phyloP scores from a whole-genome alignment of 345 rosid genomes.

The Corchorus olitorius region DNA sequence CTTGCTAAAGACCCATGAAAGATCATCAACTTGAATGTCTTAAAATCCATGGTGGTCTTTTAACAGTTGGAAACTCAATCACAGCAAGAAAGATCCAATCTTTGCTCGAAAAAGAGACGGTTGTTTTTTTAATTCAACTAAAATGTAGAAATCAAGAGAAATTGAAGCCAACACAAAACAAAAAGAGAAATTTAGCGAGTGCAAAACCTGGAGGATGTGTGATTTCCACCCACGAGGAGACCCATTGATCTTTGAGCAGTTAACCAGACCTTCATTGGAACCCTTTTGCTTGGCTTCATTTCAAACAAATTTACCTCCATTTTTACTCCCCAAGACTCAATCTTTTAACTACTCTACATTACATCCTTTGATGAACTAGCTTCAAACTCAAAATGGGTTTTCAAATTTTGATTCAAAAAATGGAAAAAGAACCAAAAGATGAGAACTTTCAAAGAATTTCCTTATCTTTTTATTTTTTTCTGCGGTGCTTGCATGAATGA shows the following conservation, averaged over 20 bases:
- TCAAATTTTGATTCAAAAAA: not conserved
- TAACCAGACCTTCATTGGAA: conserved; percentile 72
- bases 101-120: not conserved
- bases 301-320: conserved; percentile 48
- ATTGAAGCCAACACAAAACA: conserved; percentile 28
- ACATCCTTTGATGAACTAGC: conserved; percentile 7
- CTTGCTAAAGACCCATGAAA: conserved; percentile 52
- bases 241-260: conserved; percentile 65
- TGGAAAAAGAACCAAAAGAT: not conserved
- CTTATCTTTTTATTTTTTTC: no score
- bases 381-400: conserved; percentile 6
- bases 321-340: conserved; percentile 26
- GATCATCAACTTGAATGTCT: conserved; percentile 44
- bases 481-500: not conserved
- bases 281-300: conserved; percentile 38
- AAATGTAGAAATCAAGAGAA: conserved; percentile 33
- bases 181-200: conserved; percentile 54
- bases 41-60: conserved; percentile 46
- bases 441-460: not conserved
- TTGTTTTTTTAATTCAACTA: not conserved
- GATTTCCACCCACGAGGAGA: conserved; percentile 99
- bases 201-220: conserved; percentile 98
- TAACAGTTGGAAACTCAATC: not conserved
- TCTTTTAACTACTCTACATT: conserved; percentile 30
- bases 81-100: conserved; percentile 12